A percentile compares a stretch with the other conserved stretches of the same genome.
phyloP scores from a whole-genome alignment of 495 filamentous ascomycete genomes.

The Bombardia bombarda region DNA sequence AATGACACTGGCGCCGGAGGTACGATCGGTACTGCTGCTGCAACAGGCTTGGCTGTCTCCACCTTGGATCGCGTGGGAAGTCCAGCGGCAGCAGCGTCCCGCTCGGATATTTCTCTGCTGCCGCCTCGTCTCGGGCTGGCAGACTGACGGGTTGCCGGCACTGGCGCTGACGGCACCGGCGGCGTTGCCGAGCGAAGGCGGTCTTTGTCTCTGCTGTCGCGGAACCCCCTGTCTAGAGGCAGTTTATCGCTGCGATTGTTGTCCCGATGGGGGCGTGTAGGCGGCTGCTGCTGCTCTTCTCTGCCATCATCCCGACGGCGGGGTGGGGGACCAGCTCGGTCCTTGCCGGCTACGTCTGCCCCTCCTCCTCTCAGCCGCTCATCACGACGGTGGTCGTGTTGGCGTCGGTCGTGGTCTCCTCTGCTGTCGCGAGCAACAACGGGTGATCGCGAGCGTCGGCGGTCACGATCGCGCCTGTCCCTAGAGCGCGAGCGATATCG shows the following conservation, averaged over 20 bases:
- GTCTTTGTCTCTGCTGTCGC: constrained; percentile 2
- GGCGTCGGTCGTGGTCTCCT: constrained; percentile 25
- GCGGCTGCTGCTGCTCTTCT: too few species aligned
- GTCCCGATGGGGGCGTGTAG: background rate
- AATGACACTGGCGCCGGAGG: constrained; percentile 22
- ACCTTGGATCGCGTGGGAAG: constrained; percentile 29
- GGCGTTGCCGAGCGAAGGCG: constrained; percentile 23
- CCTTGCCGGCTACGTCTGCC: background rate
- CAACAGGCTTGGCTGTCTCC: constrained; percentile 4
- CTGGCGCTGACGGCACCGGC: too few species aligned
- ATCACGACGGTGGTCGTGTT: too few species aligned
- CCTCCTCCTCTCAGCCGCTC: constrained; percentile 5
- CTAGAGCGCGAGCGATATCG: constrained; percentile 33
- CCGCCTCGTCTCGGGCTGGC: constrained; percentile 14
- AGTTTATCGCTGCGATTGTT: constrained; percentile 10
- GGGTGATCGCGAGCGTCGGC: constrained; percentile 23
- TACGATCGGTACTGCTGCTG: background rate
- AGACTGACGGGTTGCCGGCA: too few species aligned
- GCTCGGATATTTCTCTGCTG: too few species aligned
- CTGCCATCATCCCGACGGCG: constrained; percentile 16
- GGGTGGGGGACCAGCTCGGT: constrained; percentile 2
- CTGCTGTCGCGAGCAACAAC: constrained; percentile 32
- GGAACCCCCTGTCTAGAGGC: constrained; percentile 9
- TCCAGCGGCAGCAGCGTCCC: too few species aligned
- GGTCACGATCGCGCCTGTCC: constrained; percentile 24